Percentiles rank a stretch among this genome's conserved stretches.
Evolutionary conservation across 345 rosid species (phyloP).

Genomic region (Sisymbrium altissimum): DNA sequence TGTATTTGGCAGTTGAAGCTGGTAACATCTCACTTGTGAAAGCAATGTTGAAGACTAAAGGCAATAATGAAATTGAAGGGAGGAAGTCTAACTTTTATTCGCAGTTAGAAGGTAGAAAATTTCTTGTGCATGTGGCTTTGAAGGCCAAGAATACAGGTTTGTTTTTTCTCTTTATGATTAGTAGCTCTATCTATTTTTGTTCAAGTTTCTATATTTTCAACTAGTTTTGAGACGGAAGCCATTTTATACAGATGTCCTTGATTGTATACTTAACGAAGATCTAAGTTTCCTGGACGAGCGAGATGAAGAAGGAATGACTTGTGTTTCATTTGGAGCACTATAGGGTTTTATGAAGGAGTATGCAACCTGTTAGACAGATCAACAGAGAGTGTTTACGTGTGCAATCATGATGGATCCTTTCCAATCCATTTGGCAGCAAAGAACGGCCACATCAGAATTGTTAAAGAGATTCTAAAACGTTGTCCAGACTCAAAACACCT

Average conservation of each 20-base stretch:
- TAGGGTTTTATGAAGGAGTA: neutral
- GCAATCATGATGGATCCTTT: constrained; percentile 1
- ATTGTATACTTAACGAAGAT: neutral
- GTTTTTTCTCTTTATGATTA: neutral
- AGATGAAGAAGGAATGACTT: constrained; percentile 22
- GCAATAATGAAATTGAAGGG: neutral
- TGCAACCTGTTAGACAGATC: neutral
- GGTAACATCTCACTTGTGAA: neutral
- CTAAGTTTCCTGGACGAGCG: neutral
- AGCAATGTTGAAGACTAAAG: neutral
- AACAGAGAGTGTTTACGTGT: neutral
- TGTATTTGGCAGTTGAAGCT: neutral
- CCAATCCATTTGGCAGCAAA: constrained; percentile 1
- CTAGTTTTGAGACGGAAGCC: too few species aligned
- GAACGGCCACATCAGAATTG: neutral
- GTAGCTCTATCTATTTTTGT: too few species aligned
- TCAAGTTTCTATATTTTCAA: too few species aligned
- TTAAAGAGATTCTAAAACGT: neutral
- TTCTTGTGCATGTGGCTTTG: neutral
- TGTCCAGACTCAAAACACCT: neutral
- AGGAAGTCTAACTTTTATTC: neutral
- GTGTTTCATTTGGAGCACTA: neutral
- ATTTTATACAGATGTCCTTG: neutral
- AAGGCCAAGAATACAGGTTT: neutral
- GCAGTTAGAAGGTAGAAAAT: neutral